These are phyloP conservation scores for Zoysia matrella DNA, from an alignment of 202 grass and related monocot genomes.

Conservation along the genomic window DNA sequence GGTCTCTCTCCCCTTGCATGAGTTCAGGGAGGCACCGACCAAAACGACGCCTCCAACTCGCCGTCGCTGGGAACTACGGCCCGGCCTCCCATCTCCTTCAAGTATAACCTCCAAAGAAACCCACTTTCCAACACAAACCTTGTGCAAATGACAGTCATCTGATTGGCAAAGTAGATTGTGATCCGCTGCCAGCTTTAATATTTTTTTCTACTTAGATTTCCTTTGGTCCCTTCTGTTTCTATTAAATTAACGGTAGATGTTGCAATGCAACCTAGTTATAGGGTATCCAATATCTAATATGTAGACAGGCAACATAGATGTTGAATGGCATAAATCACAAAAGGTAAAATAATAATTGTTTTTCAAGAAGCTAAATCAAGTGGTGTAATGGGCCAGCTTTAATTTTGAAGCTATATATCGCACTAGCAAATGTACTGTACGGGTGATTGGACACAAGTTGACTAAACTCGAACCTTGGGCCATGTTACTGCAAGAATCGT, in stretches of 20 bases:
- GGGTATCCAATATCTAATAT: neutral
- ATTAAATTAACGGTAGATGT: neutral
- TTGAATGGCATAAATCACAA: slow-evolving; percentile 38
- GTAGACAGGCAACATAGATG: slow-evolving; percentile 45
- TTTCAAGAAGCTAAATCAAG: slow-evolving; percentile 35
- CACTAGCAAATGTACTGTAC: neutral
- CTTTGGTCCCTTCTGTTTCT: neutral
- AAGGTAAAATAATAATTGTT: slow-evolving; percentile 22
- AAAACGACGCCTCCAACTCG: too few species aligned
- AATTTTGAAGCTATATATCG: neutral
- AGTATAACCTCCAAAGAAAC: too few species aligned
- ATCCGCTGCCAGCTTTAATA: slow-evolving; percentile 20
- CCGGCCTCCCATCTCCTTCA: too few species aligned
- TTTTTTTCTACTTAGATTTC: slow-evolving; percentile 5
- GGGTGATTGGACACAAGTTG: slow-evolving; percentile 24
- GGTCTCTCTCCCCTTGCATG: too few species aligned
- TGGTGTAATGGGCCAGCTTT: slow-evolving; percentile 26
- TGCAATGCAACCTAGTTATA: slow-evolving; percentile 21
- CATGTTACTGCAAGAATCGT: slow-evolving; percentile 26
- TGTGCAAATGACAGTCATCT: neutral
- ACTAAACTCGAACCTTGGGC: slow-evolving; percentile 31
- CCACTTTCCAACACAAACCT: neutral
- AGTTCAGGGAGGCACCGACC: too few species aligned
- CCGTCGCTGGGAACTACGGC: too few species aligned
- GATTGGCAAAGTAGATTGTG: slow-evolving; percentile 13